Evolutionary conservation across 148 eudicot genomes (phyloP), one percentile per base, ranked within the genome.

Genomic region (Silene uniflora): DNA sequence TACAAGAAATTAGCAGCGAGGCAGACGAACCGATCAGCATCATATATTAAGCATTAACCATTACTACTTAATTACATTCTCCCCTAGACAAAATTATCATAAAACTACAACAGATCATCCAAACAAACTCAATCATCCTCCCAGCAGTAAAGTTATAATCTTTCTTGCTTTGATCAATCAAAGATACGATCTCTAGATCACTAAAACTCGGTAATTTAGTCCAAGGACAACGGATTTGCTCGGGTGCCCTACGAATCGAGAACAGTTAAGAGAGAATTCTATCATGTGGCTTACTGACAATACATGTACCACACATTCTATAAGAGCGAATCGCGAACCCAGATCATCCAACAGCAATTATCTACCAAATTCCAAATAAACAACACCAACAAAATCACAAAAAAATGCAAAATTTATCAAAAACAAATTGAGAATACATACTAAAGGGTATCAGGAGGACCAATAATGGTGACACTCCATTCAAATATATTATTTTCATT

Each of bases 391-490:
- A n/a, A n/a, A n/a, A 24, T 32, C 35, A 32, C 35, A 32, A 32
- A 24, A 69, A 25, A 60, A 54, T 39, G 44, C 44, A 39, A 65
- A 18, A 58, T 0, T 4, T 0, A 42, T 39, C 44, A 7, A 39
- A 39, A 39, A 39, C 7, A 39, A 39, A 39, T 6, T 0, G 1
- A 39, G 44, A 39, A 12, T 7, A 54, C 86, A 76, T 73, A 84
- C 88, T 88, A 86, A 21, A 85, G 80, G 1, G 91, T 88, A 76
- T 85, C 88, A 55, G 91, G 91, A 5, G 89, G 91, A 5, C 89
- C 89, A 71, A 86, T 88, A 71, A 88, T 75, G 5, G 89, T 86
- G 49, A 88, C 91, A 72, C 83, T 84, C 91, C 89, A 86, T 81
- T 88, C 91, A 73, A 86, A 86, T 10, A 88, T 24, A 78, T 88